Evolutionary conservation across 2,329 filamentous ascomycete species (phyloP).

Genomic region (Sporothrix brunneoviolacea): DNA sequence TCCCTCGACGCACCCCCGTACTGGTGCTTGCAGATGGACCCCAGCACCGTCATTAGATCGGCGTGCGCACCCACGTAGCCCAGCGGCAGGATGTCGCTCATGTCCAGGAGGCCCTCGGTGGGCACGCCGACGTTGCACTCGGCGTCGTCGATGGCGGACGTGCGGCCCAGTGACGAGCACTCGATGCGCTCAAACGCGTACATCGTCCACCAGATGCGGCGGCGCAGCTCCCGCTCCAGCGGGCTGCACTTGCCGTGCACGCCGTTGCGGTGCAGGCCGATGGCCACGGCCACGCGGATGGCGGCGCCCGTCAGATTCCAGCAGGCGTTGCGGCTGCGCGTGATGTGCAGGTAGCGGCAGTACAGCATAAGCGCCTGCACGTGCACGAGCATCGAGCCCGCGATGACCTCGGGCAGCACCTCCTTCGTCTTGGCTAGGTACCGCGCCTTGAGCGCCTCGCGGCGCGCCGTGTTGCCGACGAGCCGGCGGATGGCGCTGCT

Average conservation of each 20-base stretch:
- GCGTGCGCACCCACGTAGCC: slow-evolving; percentile 20
- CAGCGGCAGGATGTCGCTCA: slow-evolving; percentile 19
- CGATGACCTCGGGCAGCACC: slow-evolving; percentile 16
- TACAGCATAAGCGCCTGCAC: slow-evolving; percentile 20
- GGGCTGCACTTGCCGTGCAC: slow-evolving; percentile 23
- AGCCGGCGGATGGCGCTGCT: slow-evolving; percentile 2
- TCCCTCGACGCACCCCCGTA: slow-evolving; percentile 13
- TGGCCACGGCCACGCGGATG: slow-evolving; percentile 18
- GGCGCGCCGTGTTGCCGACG: slow-evolving; percentile 5
- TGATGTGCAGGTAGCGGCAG: slow-evolving; percentile 18
- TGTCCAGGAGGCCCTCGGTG: slow-evolving; percentile 22
- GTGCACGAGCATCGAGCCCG: slow-evolving; percentile 16
- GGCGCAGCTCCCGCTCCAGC: slow-evolving; percentile 23
- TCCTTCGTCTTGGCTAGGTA: slow-evolving; percentile 15
- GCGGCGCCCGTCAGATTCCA: slow-evolving; percentile 20
- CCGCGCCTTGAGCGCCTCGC: slow-evolving; percentile 8
- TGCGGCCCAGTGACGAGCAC: slow-evolving; percentile 26
- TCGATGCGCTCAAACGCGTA: slow-evolving; percentile 28
- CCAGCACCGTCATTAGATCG: slow-evolving; percentile 21
- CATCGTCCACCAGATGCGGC: slow-evolving; percentile 28
- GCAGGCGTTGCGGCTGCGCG: slow-evolving; percentile 17
- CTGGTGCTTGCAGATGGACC: slow-evolving; percentile 24
- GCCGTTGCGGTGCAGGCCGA: slow-evolving; percentile 18
- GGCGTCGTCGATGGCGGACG: slow-evolving; percentile 25
- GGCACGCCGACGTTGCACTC: slow-evolving; percentile 25